Evolutionary conservation across 169 alveolate species (phyloP).

Genomic region (Plasmodium vinckei): DNA sequence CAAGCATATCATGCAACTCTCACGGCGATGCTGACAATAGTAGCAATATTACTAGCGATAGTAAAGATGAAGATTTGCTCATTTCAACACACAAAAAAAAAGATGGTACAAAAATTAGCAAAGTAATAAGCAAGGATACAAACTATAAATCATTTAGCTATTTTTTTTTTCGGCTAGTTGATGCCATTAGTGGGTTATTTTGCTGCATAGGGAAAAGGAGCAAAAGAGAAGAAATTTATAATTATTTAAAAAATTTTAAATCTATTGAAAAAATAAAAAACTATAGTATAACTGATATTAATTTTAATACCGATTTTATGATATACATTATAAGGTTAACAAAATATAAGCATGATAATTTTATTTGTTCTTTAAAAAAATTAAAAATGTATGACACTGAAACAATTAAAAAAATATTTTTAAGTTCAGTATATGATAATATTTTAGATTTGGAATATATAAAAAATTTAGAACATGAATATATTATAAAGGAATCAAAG

Average conservation of each 20-base stretch:
- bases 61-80: neutral
- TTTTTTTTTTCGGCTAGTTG: constrained; percentile 56
- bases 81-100: neutral
- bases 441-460: constrained; percentile 25
- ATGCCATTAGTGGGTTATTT: constrained; percentile 60
- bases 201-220: constrained; percentile 66
- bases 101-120: constrained; percentile 19
- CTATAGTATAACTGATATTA: constrained; percentile 13
- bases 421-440: constrained; percentile 35
- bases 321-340: constrained; percentile 49
- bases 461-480: constrained; percentile 26
- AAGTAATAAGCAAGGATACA: constrained; percentile 27
- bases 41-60: neutral
- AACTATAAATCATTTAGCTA: constrained; percentile 56
- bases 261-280: constrained; percentile 24
- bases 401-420: constrained; percentile 29
- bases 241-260: constrained; percentile 26
- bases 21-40: neutral
- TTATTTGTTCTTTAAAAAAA: constrained; percentile 50
- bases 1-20: neutral
- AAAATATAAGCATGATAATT: constrained; percentile 39
- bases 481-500: neutral
- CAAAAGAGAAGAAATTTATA: constrained; percentile 53
- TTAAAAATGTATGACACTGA: constrained; percentile 22
- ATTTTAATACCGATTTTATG: constrained; percentile 38